phyloP scores from a whole-genome alignment of 2,329 filamentous ascomycete genomes.

The Blastomyces percursus region DNA sequence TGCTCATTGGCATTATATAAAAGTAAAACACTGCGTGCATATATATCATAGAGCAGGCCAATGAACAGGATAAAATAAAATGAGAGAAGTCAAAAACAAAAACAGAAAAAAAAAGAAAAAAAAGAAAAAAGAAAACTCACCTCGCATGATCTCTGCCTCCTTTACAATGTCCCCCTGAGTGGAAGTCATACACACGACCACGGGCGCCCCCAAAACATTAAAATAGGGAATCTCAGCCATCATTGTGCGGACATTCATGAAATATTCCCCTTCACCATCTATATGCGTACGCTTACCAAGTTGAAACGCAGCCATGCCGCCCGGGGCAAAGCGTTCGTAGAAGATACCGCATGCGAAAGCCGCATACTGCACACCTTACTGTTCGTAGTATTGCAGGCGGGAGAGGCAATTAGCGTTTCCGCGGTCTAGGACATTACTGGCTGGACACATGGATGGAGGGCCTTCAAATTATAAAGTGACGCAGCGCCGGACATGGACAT shows the following conservation, averaged over 20 bases:
- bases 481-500: constrained; percentile 55
- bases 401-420: constrained; percentile 47
- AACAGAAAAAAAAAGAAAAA: not conserved
- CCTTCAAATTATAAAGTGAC: constrained; percentile 70
- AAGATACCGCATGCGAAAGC: constrained; percentile 64
- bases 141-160: constrained; percentile 39
- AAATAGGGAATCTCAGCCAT: constrained; percentile 51
- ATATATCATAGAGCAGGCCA: not conserved
- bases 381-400: constrained; percentile 44
- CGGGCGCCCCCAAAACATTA: constrained; percentile 41
- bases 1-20: not conserved
- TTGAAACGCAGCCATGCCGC: constrained; percentile 49
- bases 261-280: constrained; percentile 50
- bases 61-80: constrained; percentile 8
- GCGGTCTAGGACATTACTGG: constrained; percentile 51
- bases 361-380: constrained; percentile 52
- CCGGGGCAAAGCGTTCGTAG: constrained; percentile 62
- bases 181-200: constrained; percentile 57
- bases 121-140: constrained; percentile 18
- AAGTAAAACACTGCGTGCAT: too few relatives aligned
- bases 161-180: constrained; percentile 50
- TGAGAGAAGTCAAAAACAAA: not conserved
- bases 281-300: constrained; percentile 50
- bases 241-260: constrained; percentile 50
- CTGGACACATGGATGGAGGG: constrained; percentile 43